These are phyloP conservation scores for Sphenostylis stenocarpa DNA, from an alignment of 306 rosid species.

Conservation along the genomic window DNA sequence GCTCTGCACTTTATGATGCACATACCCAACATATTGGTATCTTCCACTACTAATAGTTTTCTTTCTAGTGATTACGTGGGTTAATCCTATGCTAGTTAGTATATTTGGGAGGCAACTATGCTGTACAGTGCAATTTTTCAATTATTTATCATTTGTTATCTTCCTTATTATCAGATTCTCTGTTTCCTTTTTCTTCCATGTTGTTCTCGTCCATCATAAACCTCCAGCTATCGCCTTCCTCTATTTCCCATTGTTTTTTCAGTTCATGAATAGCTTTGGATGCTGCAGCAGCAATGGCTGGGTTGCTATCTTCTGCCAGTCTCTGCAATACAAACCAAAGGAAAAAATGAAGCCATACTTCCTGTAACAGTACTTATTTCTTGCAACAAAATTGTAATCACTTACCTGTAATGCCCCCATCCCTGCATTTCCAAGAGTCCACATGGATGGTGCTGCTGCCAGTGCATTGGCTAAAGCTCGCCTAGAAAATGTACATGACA, in stretches of 20 bases:
- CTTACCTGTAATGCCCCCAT: constrained; percentile 96
- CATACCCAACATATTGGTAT: constrained; percentile 26
- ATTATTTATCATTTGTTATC: constrained; percentile 37
- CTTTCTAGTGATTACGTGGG: constrained; percentile 41
- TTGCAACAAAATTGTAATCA: not conserved
- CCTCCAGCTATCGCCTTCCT: constrained; percentile 94
- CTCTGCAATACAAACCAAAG: constrained; percentile 57
- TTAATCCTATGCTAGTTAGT: constrained; percentile 50
- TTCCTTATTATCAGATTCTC: constrained; percentile 43
- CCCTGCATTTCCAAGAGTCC: constrained; percentile 97
- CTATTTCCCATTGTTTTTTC: constrained; percentile 94
- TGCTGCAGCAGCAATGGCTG: constrained; percentile 83
- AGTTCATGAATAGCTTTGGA: constrained; percentile 81
- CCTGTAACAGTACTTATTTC: not conserved
- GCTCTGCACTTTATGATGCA: constrained; percentile 22
- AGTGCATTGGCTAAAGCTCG: constrained; percentile 88
- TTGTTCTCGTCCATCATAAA: constrained; percentile 64
- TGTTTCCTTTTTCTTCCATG: constrained; percentile 42
- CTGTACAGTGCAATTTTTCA: constrained; percentile 24
- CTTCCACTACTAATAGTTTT: constrained; percentile 30
- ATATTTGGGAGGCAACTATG: constrained; percentile 39
- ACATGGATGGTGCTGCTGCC: constrained; percentile 92
- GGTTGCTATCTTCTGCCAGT: constrained; percentile 86
- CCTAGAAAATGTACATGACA: constrained; percentile 35
- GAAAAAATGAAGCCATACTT: not conserved